These are phyloP conservation scores for Eucalyptus erythrocorys DNA, from an alignment of 345 rosid genomes.

Conservation along the genomic window DNA sequence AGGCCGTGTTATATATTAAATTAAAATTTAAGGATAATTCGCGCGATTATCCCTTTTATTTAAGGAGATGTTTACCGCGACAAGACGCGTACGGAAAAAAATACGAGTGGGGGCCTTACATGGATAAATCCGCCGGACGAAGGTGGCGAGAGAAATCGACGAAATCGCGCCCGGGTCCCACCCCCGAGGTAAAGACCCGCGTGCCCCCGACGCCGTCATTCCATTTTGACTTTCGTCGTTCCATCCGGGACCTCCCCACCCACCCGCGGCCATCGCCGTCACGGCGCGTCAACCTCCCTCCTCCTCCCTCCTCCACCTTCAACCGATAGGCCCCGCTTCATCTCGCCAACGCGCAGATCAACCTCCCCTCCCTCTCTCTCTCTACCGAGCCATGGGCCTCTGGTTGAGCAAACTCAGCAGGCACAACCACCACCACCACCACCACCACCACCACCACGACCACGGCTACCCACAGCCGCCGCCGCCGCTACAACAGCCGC, in stretches of 20 bases:
- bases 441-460: neutral
- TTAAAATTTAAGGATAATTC: neutral
- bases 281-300: neutral
- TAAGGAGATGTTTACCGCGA: neutral
- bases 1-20: too few relatives aligned
- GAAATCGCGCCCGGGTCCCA: neutral
- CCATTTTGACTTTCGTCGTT: neutral
- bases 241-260: neutral
- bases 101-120: neutral
- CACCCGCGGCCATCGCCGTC: neutral
- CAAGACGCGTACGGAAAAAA: neutral
- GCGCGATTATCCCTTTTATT: neutral
- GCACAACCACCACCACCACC: neutral
- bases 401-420: neutral
- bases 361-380: neutral
- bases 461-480: neutral
- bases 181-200: neutral
- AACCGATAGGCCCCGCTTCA: neutral
- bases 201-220: constrained; percentile 12
- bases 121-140: neutral
- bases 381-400: neutral
- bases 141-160: neutral
- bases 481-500: neutral
- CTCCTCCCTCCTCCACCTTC: neutral
- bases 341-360: neutral